These are phyloP conservation scores for Umbilicaria muhlenbergii DNA, from an alignment of 495 filamentous ascomycete species.

Conservation along the genomic window DNA sequence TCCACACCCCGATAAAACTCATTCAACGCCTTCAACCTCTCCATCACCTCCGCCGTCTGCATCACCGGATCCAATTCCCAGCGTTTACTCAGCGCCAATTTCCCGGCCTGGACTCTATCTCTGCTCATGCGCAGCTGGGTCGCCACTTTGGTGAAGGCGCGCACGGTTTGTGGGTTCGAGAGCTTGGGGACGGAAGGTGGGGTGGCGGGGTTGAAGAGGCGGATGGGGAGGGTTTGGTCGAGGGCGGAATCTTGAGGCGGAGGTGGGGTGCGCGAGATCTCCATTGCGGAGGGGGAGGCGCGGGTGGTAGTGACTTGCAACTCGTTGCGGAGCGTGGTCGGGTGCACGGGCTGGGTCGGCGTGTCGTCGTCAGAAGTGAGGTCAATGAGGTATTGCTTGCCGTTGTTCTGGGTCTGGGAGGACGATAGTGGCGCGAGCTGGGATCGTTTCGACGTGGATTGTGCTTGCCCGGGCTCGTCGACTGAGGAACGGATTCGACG, in stretches of 20 bases:
- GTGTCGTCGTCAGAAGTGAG: constrained; percentile 1
- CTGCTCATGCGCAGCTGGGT: constrained; percentile 3
- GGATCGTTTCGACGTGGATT: not conserved
- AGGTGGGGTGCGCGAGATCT: too few relatives aligned
- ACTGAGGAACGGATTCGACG: not conserved
- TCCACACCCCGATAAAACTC: constrained; percentile 4
- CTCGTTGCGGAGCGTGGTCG: not conserved
- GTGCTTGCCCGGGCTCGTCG: not conserved
- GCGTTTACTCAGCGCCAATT: not conserved
- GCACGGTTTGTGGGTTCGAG: not conserved
- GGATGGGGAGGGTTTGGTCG: not conserved
- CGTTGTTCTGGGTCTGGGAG: not conserved
- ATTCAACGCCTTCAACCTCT: constrained; percentile 4
- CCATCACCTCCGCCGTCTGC: constrained; percentile 2
- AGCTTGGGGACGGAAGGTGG: not conserved
- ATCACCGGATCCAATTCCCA: constrained; percentile 10
- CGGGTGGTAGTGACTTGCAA: not conserved
- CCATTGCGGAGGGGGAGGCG: too few relatives aligned
- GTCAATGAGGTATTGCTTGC: not conserved
- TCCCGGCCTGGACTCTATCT: not conserved
- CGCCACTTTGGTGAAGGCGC: not conserved
- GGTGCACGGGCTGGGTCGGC: not conserved
- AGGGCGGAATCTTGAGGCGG: constrained; percentile 3
- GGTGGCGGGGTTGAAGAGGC: not conserved
- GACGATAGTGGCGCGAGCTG: not conserved